Evolutionary conservation across 2,329 filamentous ascomycete genomes (phyloP), one percentile per base, ranked within the genome.

Genomic region (Ceratocystis variospora): DNA sequence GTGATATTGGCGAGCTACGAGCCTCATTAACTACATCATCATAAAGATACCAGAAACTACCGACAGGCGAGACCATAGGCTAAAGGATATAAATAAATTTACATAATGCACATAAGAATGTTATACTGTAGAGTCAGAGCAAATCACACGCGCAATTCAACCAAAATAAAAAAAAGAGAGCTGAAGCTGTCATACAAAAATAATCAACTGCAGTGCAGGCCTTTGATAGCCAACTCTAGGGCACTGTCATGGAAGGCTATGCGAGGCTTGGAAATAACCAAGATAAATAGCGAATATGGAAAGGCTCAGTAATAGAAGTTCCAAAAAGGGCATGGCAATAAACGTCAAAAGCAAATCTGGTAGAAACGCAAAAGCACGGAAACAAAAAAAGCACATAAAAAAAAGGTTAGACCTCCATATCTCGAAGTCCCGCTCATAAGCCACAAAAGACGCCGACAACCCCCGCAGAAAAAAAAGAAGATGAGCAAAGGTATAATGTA

Each of bases 331-430:
- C 25, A 65, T 57, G 57, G 33, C 15, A 31, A 62, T 17, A 61
- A 65, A 22, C n/a, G 57, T 15, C 2, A 57, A 63, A 45, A 45
- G 50, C 25, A 57, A 50, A 61, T 19, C 63, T 12, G 48, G 41
- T 28, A 41, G 70, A 63, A 50, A 65, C 45, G 66, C 62, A 67
- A 70, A 61, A 66, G 44, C 12, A 37, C 44, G 31, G 17, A 53
- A n/a, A 45, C 53, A 45, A 17, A 65, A 61, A 61, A 22, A 64
- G 31, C 19, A 50, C 46, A 50, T 61, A n/a, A 33, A 37, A 31
- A 59, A 61, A 61, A 57, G 25, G 10, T 8, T 25, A 37, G 48
- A 55, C 31, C 37, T 48, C 15, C 22, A 37, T 33, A 33, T 53
- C 19, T 33, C 25, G 25, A 59, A 25, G 45, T 55, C 63, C 45